Evolutionary conservation across 495 filamentous ascomycete species (phyloP).

Genomic region (Lichenothelia convexa): DNA sequence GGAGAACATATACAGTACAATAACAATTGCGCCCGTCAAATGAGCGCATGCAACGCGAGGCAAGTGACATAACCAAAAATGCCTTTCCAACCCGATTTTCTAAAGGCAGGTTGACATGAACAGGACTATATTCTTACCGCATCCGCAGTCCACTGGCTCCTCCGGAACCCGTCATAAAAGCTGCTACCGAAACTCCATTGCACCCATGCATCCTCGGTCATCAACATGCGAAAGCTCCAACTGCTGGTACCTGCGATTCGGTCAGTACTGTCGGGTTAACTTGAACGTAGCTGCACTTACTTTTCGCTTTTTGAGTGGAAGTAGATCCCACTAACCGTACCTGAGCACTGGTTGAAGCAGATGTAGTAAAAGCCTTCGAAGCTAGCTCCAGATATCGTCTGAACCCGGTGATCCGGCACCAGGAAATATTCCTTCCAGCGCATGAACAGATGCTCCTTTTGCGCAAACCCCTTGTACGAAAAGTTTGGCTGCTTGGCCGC

Average conservation of each 20-base stretch:
- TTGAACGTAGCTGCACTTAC: conserved; percentile 31
- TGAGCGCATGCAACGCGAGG: too few relatives aligned
- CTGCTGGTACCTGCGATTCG: conserved; percentile 57
- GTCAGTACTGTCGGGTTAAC: conserved; percentile 8
- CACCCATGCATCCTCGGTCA: conserved; percentile 67
- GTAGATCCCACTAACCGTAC: conserved; percentile 81
- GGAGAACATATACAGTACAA: too few relatives aligned
- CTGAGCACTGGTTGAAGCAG: conserved; percentile 83
- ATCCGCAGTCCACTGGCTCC: too few relatives aligned
- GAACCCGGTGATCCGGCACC: conserved; percentile 83
- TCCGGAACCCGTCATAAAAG: too few relatives aligned
- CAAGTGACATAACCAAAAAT: too few relatives aligned
- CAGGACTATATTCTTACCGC: too few relatives aligned
- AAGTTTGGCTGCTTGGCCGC: conserved; percentile 57
- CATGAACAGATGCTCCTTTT: conserved; percentile 93
- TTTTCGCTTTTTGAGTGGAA: conserved; percentile 96
- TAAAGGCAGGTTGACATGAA: too few relatives aligned
- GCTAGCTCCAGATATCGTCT: conserved; percentile 78
- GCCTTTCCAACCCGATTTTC: too few relatives aligned
- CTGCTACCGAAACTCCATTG: conserved; percentile 94
- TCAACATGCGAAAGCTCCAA: conserved; percentile 75
- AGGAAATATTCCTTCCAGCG: conserved; percentile 99
- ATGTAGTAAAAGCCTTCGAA: conserved; percentile 99
- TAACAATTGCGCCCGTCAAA: too few relatives aligned
- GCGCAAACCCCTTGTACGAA: conserved; percentile 44